Evolutionary conservation across 2,329 filamentous ascomycete species (phyloP), one percentile per base, ranked within the genome.

Genomic region (Bipolaris gigantea): DNA sequence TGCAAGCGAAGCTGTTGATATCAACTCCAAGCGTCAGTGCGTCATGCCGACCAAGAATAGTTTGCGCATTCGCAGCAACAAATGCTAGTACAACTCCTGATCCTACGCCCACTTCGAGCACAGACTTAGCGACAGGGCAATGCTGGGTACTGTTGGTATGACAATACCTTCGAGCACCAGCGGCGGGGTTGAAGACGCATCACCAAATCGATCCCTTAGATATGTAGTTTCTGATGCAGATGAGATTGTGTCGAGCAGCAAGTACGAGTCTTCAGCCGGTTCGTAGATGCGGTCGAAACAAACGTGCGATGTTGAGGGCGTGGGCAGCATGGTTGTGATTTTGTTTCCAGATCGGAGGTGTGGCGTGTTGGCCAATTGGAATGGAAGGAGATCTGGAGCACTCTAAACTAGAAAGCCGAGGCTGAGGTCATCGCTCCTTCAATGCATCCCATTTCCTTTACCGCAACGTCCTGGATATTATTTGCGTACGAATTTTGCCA

Each of bases 11-110:
- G 27, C 81, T 80, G 72, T 96, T 97, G 64, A 97, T 84, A 77
- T 99, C 94, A 50, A 91, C 82, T 13, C 89, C 91, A 2, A 92
- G 77, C 0, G 89, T 85, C 47, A 96, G 78, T 44, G 95, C 75
- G 67, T 86, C 80, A 10, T 75, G 69, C n/a, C 85, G 84, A 38
- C 89, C 89, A 67, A 99, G 89, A 52, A 97, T 86, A 10, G 77
- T 73, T 11, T 76, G 59, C 0, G 91, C 85, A 70, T 97, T 87
- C 13, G 90, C 90, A 55, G 89, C 85, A 45, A 90, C 78, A 75
- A 99, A 99, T 50, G 88, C 90, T 36, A 97, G 81, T n/a, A 99
- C 89, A 10, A 99, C 89, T 55, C 94, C 94, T 0, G 93, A 97
- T 50, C 94, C 94, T 0, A 90, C 88, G 51, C 94, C 94, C 59